Evolutionary conservation across 2,329 filamentous ascomycete genomes (phyloP), one percentile per base, ranked within the genome.

Genomic region (Pleomassaria siparia): DNA sequence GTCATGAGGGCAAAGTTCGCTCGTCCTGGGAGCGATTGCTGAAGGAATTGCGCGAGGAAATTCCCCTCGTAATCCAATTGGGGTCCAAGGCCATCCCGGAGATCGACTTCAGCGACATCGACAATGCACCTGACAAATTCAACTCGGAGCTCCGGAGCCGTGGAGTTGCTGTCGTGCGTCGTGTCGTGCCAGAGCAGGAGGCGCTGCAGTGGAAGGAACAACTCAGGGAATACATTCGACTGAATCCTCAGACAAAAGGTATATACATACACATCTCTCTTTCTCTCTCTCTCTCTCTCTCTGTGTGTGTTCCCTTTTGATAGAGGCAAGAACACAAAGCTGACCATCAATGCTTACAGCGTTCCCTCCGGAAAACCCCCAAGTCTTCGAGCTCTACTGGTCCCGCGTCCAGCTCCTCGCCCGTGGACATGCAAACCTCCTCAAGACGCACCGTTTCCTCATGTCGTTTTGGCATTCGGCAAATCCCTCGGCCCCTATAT

Each of bases 81-180:
- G 72, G 74, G 10, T 71, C 73, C 10, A 69, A 66, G 13, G 61
- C 73, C 35, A 69, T 79, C 13, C 76, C 76, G 0, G 69, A 75
- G 48, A 77, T 79, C 29, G 59, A 76, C 43, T 78, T 74, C 63
- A 69, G 71, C 24, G 74, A 78, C 36, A 64, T 79, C 13, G 67
- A 67, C 2, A 69, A 74, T 44, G 75, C 79, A 43, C 76, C 80
- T 2, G 72, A 77, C 20, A 72, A 77, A 1, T 88, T 88, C 63
- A 76, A 73, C 43, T 72, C 73, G 40, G 79, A 81, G 59, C 74
- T 85, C 43, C 77, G 77, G 57, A 82, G 83, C 59, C 80, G 84
- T 26, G 76, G 76, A 15, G 76, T 78, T 1, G 75, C 75, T 3
- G 71, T 78, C 7, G 69, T 79, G 29, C 67, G 75, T 33, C 71